phyloP scores from a whole-genome alignment of 495 filamentous ascomycete genomes.

The Aspergillus steynii region DNA sequence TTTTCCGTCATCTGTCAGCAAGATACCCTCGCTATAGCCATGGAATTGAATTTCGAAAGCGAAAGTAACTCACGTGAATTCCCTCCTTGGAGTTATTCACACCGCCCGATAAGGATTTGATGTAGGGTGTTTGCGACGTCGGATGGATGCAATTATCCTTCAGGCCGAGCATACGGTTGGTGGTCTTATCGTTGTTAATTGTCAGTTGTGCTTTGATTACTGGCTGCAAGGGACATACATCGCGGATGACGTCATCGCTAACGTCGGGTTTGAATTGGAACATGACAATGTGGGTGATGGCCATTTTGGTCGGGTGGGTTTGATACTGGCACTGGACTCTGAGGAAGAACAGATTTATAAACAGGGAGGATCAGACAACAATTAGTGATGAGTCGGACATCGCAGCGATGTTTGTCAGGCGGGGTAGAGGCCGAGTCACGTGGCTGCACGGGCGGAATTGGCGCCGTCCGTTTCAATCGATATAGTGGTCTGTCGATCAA shows the following conservation, averaged over 20 bases:
- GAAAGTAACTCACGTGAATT: conserved; percentile 50
- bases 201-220: conserved; percentile 8
- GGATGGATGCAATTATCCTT: conserved; percentile 47
- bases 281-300: conserved; percentile 60
- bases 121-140: conserved; percentile 42
- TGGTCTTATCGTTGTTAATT: conserved; percentile 13
- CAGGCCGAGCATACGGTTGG: conserved; percentile 36
- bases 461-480: no score
- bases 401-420: background rate
- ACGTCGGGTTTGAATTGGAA: conserved; percentile 58
- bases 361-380: background rate
- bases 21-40: no score
- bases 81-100: conserved; percentile 66
- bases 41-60: no score
- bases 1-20: background rate
- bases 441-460: background rate
- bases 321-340: no score
- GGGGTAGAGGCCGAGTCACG: background rate
- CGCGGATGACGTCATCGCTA: conserved; percentile 40
- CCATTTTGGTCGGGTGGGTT: conserved; percentile 9
- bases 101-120: conserved; percentile 59
- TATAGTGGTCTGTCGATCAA: no score
- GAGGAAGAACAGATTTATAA: no score
- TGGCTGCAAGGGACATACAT: conserved; percentile 38
- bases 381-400: background rate